Evolutionary conservation across 2,329 filamentous ascomycete species (phyloP), one percentile per base, ranked within the genome.

Genomic region (Hypoxylon sp.): DNA sequence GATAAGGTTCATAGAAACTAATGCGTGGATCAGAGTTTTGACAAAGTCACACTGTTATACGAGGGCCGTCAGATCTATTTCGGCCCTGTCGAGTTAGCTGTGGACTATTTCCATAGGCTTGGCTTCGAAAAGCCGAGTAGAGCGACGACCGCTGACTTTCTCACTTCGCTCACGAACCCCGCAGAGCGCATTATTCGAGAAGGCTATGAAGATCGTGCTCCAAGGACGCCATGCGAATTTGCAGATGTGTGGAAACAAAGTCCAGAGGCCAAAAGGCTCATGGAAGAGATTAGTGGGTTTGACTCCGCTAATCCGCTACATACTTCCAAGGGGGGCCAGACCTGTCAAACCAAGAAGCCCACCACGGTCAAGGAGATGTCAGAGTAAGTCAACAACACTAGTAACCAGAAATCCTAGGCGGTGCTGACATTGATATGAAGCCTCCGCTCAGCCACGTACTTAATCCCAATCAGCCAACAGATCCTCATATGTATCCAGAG

Each of bases 81-180:
- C 72, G 91, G 91, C 5, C 85, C 82, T 5, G 83, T 87, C 10
- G 82, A 84, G 14, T 17, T 8, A 2, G 91, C 90, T 0, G 85
- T 81, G 63, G 81, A 86, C 54, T 92, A 91, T 78, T 92, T 92
- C 68, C 78, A 88, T 70, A 80, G 86, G 64, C 82, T 92, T 0
- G 91, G 91, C 5, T 92, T 91, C 73, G 83, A 88, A 19, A 89
- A 87, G 73, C 88, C 89, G 2, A 78, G 86, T 0, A 86, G 89
- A 89, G 90, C 90, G 79, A 92, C 90, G 0, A 90, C 88, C 0
- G 87, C 90, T 13, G 91, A 92, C 76, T 92, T 92, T 81, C 79
- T 92, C 44, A 92, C 90, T 0, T 90, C 89, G 19, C 88, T 92
- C 79, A 91, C 90, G 2, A 85, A 84, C 56, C 80, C 87, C 1